A percentile compares a stretch with the other conserved stretches of the same genome.
These are phyloP conservation scores for Scutellaria minor DNA, from an alignment of 257 asterid genomes.

Conservation along the genomic window DNA sequence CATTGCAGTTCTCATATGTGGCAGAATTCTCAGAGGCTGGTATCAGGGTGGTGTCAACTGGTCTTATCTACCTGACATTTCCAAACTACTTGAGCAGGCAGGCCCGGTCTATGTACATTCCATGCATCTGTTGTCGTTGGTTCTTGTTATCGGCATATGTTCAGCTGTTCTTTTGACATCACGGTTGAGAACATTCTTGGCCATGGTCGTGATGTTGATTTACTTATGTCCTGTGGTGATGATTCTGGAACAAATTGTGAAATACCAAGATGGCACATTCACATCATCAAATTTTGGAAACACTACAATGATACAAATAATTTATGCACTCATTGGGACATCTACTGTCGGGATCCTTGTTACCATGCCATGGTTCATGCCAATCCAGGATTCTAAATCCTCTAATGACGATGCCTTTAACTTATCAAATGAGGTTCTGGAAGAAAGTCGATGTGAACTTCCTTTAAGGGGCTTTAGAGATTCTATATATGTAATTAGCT, in stretches of 20 bases:
- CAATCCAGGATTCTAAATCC: constrained; percentile 38
- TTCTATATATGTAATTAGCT: constrained; percentile 59
- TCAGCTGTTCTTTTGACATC: constrained; percentile 42
- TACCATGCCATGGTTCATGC: constrained; percentile 74
- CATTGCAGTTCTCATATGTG: constrained; percentile 56
- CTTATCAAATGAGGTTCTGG: constrained; percentile 38
- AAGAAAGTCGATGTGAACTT: constrained; percentile 27
- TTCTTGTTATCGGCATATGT: constrained; percentile 52
- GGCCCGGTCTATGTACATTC: constrained; percentile 52
- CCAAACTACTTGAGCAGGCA: constrained; percentile 73
- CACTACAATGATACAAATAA: constrained; percentile 59
- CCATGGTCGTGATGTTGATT: constrained; percentile 46
- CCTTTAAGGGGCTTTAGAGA: constrained; percentile 42
- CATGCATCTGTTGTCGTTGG: constrained; percentile 59
- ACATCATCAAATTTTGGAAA: constrained; percentile 48
- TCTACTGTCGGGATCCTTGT: constrained; percentile 50
- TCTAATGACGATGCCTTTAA: constrained; percentile 14
- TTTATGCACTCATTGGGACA: constrained; percentile 62
- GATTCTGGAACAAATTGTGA: constrained; percentile 55
- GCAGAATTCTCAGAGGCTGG: constrained; percentile 92
- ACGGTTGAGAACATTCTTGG: constrained; percentile 40
- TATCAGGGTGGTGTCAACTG: constrained; percentile 99
- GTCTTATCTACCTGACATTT: constrained; percentile 80
- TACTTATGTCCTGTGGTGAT: constrained; percentile 55
- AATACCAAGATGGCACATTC: constrained; percentile 45